A percentile compares a stretch with the other conserved stretches of the same genome.
phyloP scores from a whole-genome alignment of 495 filamentous ascomycete genomes.

The Talaromyces borbonicus region DNA sequence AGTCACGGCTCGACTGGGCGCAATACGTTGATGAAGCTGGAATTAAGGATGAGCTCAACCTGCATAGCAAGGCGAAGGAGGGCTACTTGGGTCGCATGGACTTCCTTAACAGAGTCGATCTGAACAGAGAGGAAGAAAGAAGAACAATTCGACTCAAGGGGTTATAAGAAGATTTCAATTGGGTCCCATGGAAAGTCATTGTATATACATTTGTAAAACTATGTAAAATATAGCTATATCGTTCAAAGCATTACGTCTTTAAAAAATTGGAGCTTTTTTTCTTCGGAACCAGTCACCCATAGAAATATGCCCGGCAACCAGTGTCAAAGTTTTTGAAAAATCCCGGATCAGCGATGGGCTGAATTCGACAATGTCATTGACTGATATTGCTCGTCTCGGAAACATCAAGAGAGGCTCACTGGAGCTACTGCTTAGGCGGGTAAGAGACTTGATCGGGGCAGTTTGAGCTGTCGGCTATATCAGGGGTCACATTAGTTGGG shows the following conservation, averaged over 20 bases:
- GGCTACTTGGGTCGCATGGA: constrained; percentile 77
- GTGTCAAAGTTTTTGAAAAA: too few relatives aligned
- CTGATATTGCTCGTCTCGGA: too few relatives aligned
- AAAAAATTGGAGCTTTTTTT: too few relatives aligned
- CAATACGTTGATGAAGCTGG: constrained; percentile 87
- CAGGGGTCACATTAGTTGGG: background rate
- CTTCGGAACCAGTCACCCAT: too few relatives aligned
- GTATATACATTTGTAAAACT: constrained; percentile 1
- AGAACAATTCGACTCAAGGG: constrained; percentile 51
- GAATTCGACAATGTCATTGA: too few relatives aligned
- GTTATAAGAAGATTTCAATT: constrained; percentile 21
- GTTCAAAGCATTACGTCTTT: background rate
- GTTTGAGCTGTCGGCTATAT: constrained; percentile 39
- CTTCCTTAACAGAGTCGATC: constrained; percentile 77
- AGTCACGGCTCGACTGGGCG: constrained; percentile 90
- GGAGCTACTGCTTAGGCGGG: too few relatives aligned
- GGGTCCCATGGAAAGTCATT: too few relatives aligned
- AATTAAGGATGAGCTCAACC: constrained; percentile 80
- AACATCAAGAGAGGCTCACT: too few relatives aligned
- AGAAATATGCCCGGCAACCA: too few relatives aligned
- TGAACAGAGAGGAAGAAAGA: constrained; percentile 64
- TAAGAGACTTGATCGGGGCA: constrained; percentile 58
- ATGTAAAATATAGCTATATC: background rate
- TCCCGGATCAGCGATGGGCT: too few relatives aligned
- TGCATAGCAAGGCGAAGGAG: constrained; percentile 74